A percentile compares a stretch with the other conserved stretches of the same genome.
phyloP scores from a whole-genome alignment of 352 stramenopile species.

The Vaucheria bursata region DNA sequence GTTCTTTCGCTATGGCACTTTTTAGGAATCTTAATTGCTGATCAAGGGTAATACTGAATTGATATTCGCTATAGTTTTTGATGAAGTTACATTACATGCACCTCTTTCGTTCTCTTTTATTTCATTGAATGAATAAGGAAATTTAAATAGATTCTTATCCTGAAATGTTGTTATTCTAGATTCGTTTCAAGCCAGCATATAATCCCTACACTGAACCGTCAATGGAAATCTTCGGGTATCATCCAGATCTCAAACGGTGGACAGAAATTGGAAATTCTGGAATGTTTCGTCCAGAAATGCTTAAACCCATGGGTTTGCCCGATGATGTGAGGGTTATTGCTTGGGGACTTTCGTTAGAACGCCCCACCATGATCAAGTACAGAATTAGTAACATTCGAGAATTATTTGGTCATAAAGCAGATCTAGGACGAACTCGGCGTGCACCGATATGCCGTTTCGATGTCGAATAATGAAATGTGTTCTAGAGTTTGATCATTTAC shows the following conservation, averaged over 20 bases:
- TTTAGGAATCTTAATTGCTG: too few relatives aligned
- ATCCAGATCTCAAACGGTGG: conserved; percentile 98
- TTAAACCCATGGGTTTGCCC: conserved; percentile 94
- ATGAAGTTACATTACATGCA: too few relatives aligned
- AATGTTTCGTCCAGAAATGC: conserved; percentile 99
- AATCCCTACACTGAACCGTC: conserved; percentile 99
- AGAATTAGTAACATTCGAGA: conserved; percentile 96
- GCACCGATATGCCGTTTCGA: conserved; percentile 69
- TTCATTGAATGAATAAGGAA: neutral
- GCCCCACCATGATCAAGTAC: conserved; percentile 99
- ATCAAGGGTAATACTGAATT: too few relatives aligned
- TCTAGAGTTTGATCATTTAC: too few relatives aligned
- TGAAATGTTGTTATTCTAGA: conserved; percentile 62
- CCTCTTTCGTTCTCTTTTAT: too few relatives aligned
- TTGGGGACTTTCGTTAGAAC: conserved; percentile 96
- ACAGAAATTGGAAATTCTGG: conserved; percentile 97
- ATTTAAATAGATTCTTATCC: too few relatives aligned
- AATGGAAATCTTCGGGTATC: conserved; percentile 99
- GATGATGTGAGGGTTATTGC: conserved; percentile 96
- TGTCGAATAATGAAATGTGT: too few relatives aligned
- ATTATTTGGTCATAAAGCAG: conserved; percentile 98
- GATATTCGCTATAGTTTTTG: too few relatives aligned
- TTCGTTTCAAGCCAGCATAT: conserved; percentile 99
- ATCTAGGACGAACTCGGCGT: conserved; percentile 86
- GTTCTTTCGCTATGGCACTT: too few relatives aligned